Percentiles rank a stretch among this genome's conserved stretches.
These are phyloP conservation scores for Corylus heterophylla DNA, from an alignment of 306 rosid species.

Conservation along the genomic window DNA sequence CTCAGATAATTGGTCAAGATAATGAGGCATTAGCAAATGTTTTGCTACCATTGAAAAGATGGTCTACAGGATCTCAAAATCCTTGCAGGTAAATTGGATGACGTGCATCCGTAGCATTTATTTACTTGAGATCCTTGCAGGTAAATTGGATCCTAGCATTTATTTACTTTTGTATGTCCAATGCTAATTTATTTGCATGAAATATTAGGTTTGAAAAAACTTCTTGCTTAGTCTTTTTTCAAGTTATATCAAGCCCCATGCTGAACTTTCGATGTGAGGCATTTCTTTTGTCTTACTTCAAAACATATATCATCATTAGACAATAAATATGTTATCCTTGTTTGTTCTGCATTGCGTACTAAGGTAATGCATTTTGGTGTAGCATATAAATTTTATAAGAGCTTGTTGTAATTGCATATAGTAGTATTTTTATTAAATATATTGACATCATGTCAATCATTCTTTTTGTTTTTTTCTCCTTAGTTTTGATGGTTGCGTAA, in stretches of 20 bases:
- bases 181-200: not conserved
- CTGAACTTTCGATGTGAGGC: not conserved
- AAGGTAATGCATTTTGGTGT: not conserved
- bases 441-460: not conserved
- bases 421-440: not conserved
- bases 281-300: not conserved
- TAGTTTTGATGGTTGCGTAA: not conserved
- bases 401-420: not conserved
- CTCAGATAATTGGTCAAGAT: slow-evolving; percentile 75
- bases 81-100: slow-evolving; percentile 52
- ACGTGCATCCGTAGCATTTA: slow-evolving; percentile 4
- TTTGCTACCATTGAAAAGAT: slow-evolving; percentile 64
- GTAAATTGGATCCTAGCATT: slow-evolving; percentile 33
- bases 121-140: slow-evolving; percentile 37
- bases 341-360: not conserved
- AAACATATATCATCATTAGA: not conserved
- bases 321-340: not conserved
- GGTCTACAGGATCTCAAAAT: slow-evolving; percentile 64
- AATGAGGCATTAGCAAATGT: slow-evolving; percentile 69
- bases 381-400: not conserved
- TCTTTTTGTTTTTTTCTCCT: too few species aligned
- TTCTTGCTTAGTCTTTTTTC: not conserved
- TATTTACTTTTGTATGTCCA: slow-evolving; percentile 6
- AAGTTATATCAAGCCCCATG: not conserved
- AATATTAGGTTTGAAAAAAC: not conserved